Evolutionary conservation across 148 eudicot genomes (phyloP), one percentile per base, ranked within the genome.

Genomic region (Cornus controversa): DNA sequence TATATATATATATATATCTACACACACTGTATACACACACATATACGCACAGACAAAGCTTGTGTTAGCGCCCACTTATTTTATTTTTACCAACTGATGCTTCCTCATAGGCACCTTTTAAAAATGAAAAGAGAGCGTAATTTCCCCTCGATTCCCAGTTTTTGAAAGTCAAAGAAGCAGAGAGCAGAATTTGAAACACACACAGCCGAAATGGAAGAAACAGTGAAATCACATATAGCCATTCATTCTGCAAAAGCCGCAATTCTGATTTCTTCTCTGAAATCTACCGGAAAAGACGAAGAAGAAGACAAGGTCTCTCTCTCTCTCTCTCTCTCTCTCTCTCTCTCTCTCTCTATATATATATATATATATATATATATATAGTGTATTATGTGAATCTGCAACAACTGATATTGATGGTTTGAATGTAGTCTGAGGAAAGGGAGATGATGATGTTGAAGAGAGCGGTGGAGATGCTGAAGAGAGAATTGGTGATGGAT

Each of bases 191-290:
- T 40, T 9, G 45, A 40, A 50, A 50, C 57, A 50, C 18, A 50
- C 4, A 11, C 8, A 50, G 20, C 15, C 7, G 63, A 66, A 67
- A 71, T 13, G 15, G 20, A 14, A 25, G 20, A 66, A 76, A 72
- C 73, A 34, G 23, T 29, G 65, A 71, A 72, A 62, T 67, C 78
- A 7, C 72, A 62, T 50, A 26, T 70, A 66, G 80, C 80, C 9
- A 9, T 78, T 6, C 87, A 80, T 23, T 81, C 78, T 53, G 84
- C 87, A 0, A 84, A 72, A 81, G 87, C 87, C 8, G 80, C 84
- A 1, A 71, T 81, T 73, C 74, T 84, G 37, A 79, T 84, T 2
- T 79, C 71, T 25, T 78, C 81, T 4, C 71, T 84, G 29, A 58
- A 54, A 60, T 13, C 67, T 45, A 68, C 70, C 42, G 57, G 40